Evolutionary conservation across 1,139 yeast genomes (phyloP), one percentile per base, ranked within the genome.

Genomic region (Saccharomyces hybrid): DNA sequence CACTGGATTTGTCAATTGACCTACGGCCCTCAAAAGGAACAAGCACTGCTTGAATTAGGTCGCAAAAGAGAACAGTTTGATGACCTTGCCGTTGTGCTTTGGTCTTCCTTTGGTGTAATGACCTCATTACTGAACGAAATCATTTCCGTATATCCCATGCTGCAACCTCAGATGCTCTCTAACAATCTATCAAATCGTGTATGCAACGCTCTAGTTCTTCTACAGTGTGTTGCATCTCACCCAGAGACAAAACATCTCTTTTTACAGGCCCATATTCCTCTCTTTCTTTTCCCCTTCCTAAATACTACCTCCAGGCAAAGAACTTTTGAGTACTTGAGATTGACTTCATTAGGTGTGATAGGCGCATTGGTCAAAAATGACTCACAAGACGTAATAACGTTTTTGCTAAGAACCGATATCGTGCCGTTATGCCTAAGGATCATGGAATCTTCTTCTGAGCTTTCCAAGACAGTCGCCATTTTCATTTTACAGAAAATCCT

Each of bases 31-130:
- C 88, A 88, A 66, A 82, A 95, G 64, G 99, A 93, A 66, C 88
- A 93, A 64, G 98, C 99, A 1, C 76, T 93, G 55, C 73, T 90
- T 59, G 98, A 91, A 68, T 76, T 93, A 52, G 97, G 98, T 7
- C 89, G 93, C 69, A 91, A 90, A 66, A 79, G 99, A 60, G 99
- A 93, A 67, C 93, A 89, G 67, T 91, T 88, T 67, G 97, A 90
- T 56, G 98, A 93, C 67, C 78, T 93, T 60, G 98, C 99, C 0
- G 73, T 90, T 48, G 95, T 91, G 5, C 75, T 93, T 57, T 93
- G 99, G 99, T 86, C 93, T 64, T 88, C 97, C 3, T 91, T 86
- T 73, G 99, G 98, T 27, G 97, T 91, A 16, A 90, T 93, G 95
- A 86, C 98, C 1, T 87, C 91, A 14, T 75, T 93, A 50, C 72